Conservation (phyloP, 2,329 filamentous ascomycete genomes). For the Ophiostoma montium region DNA sequence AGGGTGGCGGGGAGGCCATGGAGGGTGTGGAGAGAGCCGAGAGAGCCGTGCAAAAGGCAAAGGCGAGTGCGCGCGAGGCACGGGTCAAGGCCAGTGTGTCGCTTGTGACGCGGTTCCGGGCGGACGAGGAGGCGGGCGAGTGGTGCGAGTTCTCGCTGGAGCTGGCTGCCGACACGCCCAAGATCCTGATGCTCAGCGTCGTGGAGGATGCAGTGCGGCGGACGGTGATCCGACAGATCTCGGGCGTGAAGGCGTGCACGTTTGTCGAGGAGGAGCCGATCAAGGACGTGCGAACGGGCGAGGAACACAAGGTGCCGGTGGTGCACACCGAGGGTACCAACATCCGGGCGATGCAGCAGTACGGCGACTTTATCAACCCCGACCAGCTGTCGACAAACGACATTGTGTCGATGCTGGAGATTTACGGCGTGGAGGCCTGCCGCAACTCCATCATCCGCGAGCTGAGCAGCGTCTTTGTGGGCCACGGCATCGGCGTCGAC, state of each 20-base stretch:
- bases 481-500: slow-evolving; percentile 87
- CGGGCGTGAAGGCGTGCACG: slow-evolving; percentile 59
- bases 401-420: slow-evolving; percentile 66
- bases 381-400: slow-evolving; percentile 85
- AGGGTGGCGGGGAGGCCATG: slow-evolving; percentile 20
- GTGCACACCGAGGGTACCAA: slow-evolving; percentile 80
- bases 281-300: slow-evolving; percentile 31
- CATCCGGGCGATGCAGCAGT: slow-evolving; percentile 78
- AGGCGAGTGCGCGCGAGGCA: slow-evolving; percentile 39
- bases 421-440: slow-evolving; percentile 89
- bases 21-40: slow-evolving; percentile 16
- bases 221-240: slow-evolving; percentile 77
- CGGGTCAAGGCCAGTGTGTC: slow-evolving; percentile 49
- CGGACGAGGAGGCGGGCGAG: slow-evolving; percentile 58
- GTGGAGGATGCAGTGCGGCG: slow-evolving; percentile 68
- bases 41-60: slow-evolving; percentile 5
- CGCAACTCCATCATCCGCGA: slow-evolving; percentile 78
- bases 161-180: slow-evolving; percentile 67
- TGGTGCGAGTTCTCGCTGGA: slow-evolving; percentile 73
- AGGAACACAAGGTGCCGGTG: slow-evolving; percentile 35
- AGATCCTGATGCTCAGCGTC: slow-evolving; percentile 83
- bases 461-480: slow-evolving; percentile 70
- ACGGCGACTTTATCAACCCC: slow-evolving; percentile 72
- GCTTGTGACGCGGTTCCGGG: slow-evolving; percentile 64
- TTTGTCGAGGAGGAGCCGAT: slow-evolving; percentile 46